Evolutionary conservation across 345 rosid species (phyloP), one percentile per base, ranked within the genome.

Genomic region (Gossypium anomalum): DNA sequence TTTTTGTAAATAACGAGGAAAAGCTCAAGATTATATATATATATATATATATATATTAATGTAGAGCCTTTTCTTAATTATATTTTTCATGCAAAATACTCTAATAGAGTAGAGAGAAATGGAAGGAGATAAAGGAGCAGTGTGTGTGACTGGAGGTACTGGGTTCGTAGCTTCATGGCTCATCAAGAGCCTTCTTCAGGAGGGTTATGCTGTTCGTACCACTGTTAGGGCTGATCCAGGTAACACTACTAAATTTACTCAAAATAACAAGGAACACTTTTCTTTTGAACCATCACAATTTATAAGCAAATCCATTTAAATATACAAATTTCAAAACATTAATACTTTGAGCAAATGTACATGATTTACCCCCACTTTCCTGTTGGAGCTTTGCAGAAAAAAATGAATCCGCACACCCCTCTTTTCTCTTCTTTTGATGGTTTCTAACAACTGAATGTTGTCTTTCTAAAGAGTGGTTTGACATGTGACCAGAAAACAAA

Each of bases 131-230:
- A 61, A 61, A 29, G 66, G 66, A 61, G 2, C 11, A 27, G 19
- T 61, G 2, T 61, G 19, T 29, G 66, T 61, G 4, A 61, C 66
- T 0, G 66, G 66, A 61, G 66, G 66, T 27, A 61, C 44, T 6
- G 66, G 44, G 10, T 61, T 27, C 66, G 29, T 61, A 61, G 66
- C 66, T 61, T 61, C 66, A 61, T 61, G 66, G 66, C 19, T 27
- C 19, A 61, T 61, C 66, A 61, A 61, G 66, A 29, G 3, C 19
- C 66, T 61, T 9, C 41, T 61, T 27, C 44, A 61, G 3, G 43
- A 61, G 4, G 66, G 62, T 22, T 58, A 58, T 29, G 23, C 27
- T 20, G 61, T 58, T 11, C 62, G 23, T 22, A 58, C 62, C 62
- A 58, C 61, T 29, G 27, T 58, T 22, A 58, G 66, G 29, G 10